These are phyloP conservation scores for Daldinia vernicosa DNA, from an alignment of 495 filamentous ascomycete genomes.

Conservation along the genomic window DNA sequence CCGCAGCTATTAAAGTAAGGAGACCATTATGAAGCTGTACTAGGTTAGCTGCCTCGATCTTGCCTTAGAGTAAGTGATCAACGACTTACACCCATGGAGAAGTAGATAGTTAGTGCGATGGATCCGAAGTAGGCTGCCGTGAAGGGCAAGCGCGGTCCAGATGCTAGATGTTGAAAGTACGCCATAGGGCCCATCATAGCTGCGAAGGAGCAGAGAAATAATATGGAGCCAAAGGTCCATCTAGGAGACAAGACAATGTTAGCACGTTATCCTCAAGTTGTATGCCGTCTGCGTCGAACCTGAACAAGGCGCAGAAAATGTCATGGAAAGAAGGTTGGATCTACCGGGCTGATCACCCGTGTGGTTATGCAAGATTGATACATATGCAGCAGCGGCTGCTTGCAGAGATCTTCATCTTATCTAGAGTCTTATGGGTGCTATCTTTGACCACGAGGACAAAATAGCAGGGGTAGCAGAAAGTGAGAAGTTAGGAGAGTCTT, in stretches of 20 bases:
- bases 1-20: conserved; percentile 82
- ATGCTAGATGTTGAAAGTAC: conserved; percentile 86
- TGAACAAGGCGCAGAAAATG: conserved; percentile 11
- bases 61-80: not conserved
- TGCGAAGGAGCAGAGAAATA: conserved; percentile 93
- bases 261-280: conserved; percentile 17
- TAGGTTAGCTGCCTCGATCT: conserved; percentile 33
- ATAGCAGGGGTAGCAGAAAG: conserved; percentile 12
- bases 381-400: conserved; percentile 44
- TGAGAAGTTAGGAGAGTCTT: conserved; percentile 35
- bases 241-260: conserved; percentile 55
- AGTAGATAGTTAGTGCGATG: conserved; percentile 88
- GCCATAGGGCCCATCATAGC: conserved; percentile 88
- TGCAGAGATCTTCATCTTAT: conserved; percentile 41
- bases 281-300: conserved; percentile 7
- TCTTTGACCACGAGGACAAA: conserved; percentile 36
- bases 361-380: conserved; percentile 46
- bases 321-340: conserved; percentile 41
- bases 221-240: conserved; percentile 90
- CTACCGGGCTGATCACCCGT: conserved; percentile 38
- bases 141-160: conserved; percentile 86
- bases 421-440: conserved; percentile 25
- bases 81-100: conserved; percentile 84
- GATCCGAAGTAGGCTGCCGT: conserved; percentile 97
- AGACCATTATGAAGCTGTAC: conserved; percentile 77